Evolutionary conservation across 1,284 basidiomycete genomes (phyloP).

Genomic region (Trametes pubescens): DNA sequence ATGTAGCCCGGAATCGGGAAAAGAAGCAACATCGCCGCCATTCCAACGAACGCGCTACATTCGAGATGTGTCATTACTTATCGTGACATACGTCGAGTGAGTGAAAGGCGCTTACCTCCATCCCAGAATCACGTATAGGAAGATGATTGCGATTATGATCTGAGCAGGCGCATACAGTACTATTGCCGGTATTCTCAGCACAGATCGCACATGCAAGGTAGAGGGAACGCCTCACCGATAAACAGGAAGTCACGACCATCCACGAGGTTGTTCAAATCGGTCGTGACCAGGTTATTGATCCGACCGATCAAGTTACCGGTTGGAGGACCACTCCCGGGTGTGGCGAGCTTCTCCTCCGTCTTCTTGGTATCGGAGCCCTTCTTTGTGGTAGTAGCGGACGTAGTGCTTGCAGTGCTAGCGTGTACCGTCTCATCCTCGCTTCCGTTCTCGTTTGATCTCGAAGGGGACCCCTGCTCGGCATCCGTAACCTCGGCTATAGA

Average conservation of each 20-base stretch:
- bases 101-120: slow-evolving; percentile 46
- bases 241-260: slow-evolving; percentile 47
- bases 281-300: slow-evolving; percentile 54
- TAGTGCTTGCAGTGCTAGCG: slow-evolving; percentile 23
- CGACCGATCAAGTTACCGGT: slow-evolving; percentile 54
- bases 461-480: slow-evolving; percentile 8
- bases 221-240: slow-evolving; percentile 27
- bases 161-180: slow-evolving; percentile 46
- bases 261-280: slow-evolving; percentile 45
- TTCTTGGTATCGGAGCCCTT: slow-evolving; percentile 38
- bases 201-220: background rate
- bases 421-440: slow-evolving; percentile 28
- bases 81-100: background rate
- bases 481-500: slow-evolving; percentile 35
- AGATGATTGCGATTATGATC: slow-evolving; percentile 49
- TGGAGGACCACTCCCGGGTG: slow-evolving; percentile 21
- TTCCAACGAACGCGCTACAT: slow-evolving; percentile 54
- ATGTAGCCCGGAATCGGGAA: slow-evolving; percentile 59
- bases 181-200: slow-evolving; percentile 22
- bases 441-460: slow-evolving; percentile 27
- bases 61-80: background rate
- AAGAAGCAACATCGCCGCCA: slow-evolving; percentile 56
- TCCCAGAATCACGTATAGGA: slow-evolving; percentile 57
- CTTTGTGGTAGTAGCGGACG: slow-evolving; percentile 29
- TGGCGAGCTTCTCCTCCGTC: slow-evolving; percentile 24